These are phyloP conservation scores for Mycena olivaceomarginata DNA, from an alignment of 768 basidiomycete species.

Conservation along the genomic window DNA sequence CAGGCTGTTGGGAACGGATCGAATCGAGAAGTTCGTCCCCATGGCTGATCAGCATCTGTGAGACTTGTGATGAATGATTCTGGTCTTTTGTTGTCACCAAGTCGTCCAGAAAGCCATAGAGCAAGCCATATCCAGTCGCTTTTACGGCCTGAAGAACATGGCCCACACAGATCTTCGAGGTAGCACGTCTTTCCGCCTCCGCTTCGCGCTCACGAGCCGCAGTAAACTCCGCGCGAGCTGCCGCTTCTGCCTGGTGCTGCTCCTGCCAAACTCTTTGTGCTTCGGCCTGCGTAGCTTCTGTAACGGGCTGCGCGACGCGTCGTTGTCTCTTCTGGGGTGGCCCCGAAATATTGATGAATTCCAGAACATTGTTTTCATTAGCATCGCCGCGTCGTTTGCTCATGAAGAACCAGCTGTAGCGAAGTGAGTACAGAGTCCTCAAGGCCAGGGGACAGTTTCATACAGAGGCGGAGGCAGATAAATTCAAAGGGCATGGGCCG, in stretches of 20 bases:
- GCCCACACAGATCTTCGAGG: neutral
- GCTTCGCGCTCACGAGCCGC: neutral
- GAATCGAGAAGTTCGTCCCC: neutral
- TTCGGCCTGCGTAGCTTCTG: neutral
- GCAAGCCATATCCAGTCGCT: neutral
- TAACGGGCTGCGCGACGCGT: neutral
- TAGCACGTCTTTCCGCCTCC: neutral
- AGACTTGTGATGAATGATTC: neutral
- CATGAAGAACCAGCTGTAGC: no score
- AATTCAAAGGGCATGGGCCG: no score
- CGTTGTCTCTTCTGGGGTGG: neutral
- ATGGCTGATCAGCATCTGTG: neutral
- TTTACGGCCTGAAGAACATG: neutral
- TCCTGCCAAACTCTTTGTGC: neutral
- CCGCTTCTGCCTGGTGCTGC: neutral
- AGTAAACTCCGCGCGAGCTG: neutral
- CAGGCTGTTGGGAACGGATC: neutral
- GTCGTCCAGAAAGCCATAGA: neutral
- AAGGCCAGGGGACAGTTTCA: no score
- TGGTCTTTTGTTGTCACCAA: neutral
- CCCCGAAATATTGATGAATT: neutral
- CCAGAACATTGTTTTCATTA: neutral
- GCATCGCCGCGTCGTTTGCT: no score
- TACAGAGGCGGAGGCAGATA: no score
- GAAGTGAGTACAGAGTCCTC: no score